Evolutionary conservation across 2,329 filamentous ascomycete genomes (phyloP).

Genomic region (Sporothrix inflata): DNA sequence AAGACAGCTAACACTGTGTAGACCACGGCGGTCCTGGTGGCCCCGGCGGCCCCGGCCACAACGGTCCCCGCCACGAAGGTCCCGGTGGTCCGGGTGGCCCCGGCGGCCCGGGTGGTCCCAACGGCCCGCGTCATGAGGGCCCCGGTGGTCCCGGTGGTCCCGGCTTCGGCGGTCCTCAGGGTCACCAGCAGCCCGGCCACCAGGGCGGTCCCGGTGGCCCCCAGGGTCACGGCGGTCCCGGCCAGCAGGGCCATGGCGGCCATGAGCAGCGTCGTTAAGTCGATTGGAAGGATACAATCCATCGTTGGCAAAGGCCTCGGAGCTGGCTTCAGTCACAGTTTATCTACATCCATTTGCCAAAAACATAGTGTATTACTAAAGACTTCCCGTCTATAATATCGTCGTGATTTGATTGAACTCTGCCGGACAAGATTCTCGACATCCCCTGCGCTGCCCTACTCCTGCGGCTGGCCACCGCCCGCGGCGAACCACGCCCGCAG

Average conservation of each 20-base stretch:
- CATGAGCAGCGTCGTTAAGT: neutral
- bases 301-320: too few relatives aligned
- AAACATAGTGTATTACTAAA: too few relatives aligned
- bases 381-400: too few relatives aligned
- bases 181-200: neutral
- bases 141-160: neutral
- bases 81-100: too few relatives aligned
- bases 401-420: too few relatives aligned
- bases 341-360: too few relatives aligned
- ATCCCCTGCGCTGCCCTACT: too few relatives aligned
- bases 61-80: neutral
- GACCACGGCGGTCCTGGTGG: conserved; percentile 4
- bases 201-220: neutral
- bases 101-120: neutral
- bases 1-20: neutral
- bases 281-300: too few relatives aligned
- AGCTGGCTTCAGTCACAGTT: too few relatives aligned
- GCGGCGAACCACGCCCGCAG: conserved; percentile 32
- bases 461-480: conserved; percentile 13
- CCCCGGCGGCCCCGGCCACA: neutral
- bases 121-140: neutral
- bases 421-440: too few relatives aligned
- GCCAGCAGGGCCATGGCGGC: neutral
- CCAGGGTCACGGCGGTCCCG: neutral
- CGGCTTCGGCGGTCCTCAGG: neutral